A percentile compares a stretch with the other conserved stretches of the same genome.
phyloP scores from a whole-genome alignment of 2,329 filamentous ascomycete genomes.

The Lecanosticta acicola region DNA sequence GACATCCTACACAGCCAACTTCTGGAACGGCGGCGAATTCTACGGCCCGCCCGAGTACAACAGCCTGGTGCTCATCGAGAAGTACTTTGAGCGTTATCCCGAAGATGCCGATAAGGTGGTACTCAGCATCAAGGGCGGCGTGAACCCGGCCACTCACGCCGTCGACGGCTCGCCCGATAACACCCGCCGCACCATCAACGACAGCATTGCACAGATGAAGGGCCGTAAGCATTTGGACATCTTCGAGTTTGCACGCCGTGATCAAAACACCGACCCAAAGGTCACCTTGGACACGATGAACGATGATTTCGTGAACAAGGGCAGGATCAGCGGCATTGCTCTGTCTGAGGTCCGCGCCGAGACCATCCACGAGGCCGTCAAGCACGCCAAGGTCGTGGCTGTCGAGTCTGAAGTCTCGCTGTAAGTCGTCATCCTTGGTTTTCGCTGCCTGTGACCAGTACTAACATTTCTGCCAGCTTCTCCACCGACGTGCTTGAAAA shows the following conservation, averaged over 20 bases:
- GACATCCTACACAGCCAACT: not conserved
- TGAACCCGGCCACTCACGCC: slow-evolving; percentile 35
- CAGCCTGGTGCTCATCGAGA: slow-evolving; percentile 41
- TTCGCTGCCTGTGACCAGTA: not conserved
- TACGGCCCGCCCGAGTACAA: slow-evolving; percentile 34
- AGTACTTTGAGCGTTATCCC: slow-evolving; percentile 46
- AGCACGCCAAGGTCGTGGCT: slow-evolving; percentile 41
- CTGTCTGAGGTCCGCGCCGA: slow-evolving; percentile 49
- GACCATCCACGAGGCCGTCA: slow-evolving; percentile 36
- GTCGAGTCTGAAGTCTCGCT: slow-evolving; percentile 48
- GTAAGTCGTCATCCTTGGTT: slow-evolving; percentile 5
- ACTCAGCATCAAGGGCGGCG: slow-evolving; percentile 43
- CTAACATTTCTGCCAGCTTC: not conserved
- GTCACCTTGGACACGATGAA: slow-evolving; percentile 36
- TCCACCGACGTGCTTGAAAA: slow-evolving; percentile 52
- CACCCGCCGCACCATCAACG: slow-evolving; percentile 37
- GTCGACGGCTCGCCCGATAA: slow-evolving; percentile 35
- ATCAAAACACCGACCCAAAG: slow-evolving; percentile 37
- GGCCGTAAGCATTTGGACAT: slow-evolving; percentile 42
- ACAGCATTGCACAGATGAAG: slow-evolving; percentile 37
- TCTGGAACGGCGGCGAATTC: slow-evolving; percentile 3
- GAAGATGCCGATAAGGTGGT: slow-evolving; percentile 44
- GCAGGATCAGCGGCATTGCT: slow-evolving; percentile 48
- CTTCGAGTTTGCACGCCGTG: slow-evolving; percentile 40
- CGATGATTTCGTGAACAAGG: slow-evolving; percentile 40